A percentile compares a stretch with the other conserved stretches of the same genome.
Evolutionary conservation across 116 monocot genomes (phyloP).

Genomic region (Papilionanthe hybrid): DNA sequence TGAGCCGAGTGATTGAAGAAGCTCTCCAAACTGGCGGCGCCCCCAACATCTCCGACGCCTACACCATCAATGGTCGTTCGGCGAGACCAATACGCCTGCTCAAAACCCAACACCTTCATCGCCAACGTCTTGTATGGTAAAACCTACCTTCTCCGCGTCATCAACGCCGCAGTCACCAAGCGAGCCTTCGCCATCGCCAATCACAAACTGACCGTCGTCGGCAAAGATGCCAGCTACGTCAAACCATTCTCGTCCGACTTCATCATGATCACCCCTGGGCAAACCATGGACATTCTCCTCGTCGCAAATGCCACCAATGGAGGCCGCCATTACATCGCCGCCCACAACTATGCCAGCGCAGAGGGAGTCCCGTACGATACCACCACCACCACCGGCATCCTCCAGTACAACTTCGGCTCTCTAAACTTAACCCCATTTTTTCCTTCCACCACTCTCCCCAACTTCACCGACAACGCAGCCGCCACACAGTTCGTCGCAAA

Average conservation of each 20-base stretch:
- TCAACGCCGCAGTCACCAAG: constrained; percentile 37
- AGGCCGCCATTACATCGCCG: constrained; percentile 35
- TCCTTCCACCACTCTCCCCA: constrained; percentile 27
- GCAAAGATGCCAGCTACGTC: constrained; percentile 37
- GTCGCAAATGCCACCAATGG: neutral
- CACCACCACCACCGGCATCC: constrained; percentile 29
- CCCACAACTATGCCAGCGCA: constrained; percentile 14
- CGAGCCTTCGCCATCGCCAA: constrained; percentile 35
- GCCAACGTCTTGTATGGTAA: constrained; percentile 24
- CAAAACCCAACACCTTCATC: constrained; percentile 23
- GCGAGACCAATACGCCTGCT: constrained; percentile 45
- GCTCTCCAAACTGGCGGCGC: constrained; percentile 9
- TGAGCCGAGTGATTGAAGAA: constrained; percentile 4
- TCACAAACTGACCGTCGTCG: constrained; percentile 42
- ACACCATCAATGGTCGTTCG: constrained; percentile 47
- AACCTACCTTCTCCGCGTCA: constrained; percentile 44
- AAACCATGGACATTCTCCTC: constrained; percentile 47
- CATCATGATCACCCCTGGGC: constrained; percentile 51
- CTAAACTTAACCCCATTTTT: neutral
- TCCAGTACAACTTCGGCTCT: constrained; percentile 4
- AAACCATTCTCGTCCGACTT: constrained; percentile 28
- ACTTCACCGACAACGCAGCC: constrained; percentile 30
- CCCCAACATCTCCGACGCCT: constrained; percentile 24
- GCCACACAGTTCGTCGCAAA: constrained; percentile 29
- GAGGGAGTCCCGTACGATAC: constrained; percentile 7